Evolutionary conservation across 257 asterid genomes (phyloP).

Genomic region (Prunella vulgaris): DNA sequence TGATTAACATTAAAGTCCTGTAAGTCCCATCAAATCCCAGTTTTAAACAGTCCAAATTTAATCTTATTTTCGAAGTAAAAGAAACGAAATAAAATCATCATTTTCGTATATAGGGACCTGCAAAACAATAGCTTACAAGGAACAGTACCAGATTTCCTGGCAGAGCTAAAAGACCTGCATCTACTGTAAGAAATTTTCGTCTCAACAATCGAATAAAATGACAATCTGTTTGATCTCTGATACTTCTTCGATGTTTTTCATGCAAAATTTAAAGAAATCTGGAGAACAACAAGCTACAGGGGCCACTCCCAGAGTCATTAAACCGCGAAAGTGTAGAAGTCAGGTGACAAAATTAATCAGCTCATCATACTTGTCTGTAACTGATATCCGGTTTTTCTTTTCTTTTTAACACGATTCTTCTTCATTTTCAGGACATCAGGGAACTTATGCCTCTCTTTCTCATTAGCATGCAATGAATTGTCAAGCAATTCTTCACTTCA

Average conservation of each 20-base stretch:
- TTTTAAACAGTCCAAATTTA: background rate
- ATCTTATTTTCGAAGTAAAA: background rate
- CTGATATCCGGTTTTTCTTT: slow-evolving; percentile 1
- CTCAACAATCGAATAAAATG: background rate
- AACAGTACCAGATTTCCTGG: slow-evolving; percentile 66
- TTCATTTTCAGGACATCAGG: slow-evolving; percentile 65
- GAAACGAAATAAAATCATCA: background rate
- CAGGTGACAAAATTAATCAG: slow-evolving; percentile 38
- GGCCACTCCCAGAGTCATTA: slow-evolving; percentile 84
- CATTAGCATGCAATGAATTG: slow-evolving; percentile 49
- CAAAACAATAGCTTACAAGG: slow-evolving; percentile 82
- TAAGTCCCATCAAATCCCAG: slow-evolving; percentile 37
- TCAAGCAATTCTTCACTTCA: slow-evolving; percentile 51
- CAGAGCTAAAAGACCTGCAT: slow-evolving; percentile 70
- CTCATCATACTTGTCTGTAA: background rate
- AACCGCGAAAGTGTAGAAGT: slow-evolving; percentile 66
- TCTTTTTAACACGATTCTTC: background rate
- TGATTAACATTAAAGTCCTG: slow-evolving; percentile 85
- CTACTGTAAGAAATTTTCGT: slow-evolving; percentile 51
- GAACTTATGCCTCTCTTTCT: slow-evolving; percentile 77
- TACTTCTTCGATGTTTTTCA: slow-evolving; percentile 8
- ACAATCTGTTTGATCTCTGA: background rate
- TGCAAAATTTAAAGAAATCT: slow-evolving; percentile 56
- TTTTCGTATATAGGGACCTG: slow-evolving; percentile 58
- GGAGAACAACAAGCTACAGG: slow-evolving; percentile 77